These are phyloP conservation scores for Russula abietina DNA, from an alignment of 768 basidiomycete genomes.

Conservation along the genomic window DNA sequence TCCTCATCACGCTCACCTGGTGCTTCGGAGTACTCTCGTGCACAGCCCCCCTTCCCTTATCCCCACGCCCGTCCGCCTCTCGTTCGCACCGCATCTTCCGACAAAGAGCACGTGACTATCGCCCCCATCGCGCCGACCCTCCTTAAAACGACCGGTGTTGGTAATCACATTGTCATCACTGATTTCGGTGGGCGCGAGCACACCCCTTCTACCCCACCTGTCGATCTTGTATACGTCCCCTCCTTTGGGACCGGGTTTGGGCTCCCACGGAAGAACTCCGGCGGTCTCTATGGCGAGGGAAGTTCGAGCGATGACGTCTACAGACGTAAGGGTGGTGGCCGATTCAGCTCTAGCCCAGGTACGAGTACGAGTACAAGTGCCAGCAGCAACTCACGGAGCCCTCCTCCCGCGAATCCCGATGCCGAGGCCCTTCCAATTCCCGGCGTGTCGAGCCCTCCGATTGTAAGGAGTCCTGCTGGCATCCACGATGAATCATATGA, in stretches of 20 bases:
- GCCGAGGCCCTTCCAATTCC: conserved; percentile 19
- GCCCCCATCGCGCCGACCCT: conserved; percentile 74
- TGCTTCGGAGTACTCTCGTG: conserved; percentile 19
- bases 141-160: conserved; percentile 68
- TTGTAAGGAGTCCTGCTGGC: conserved; percentile 9
- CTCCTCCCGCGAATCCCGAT: conserved; percentile 19
- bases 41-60: conserved; percentile 24
- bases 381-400: conserved; percentile 18
- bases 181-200: conserved; percentile 28
- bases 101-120: conserved; percentile 59
- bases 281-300: conserved; percentile 23
- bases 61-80: conserved; percentile 30
- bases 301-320: conserved; percentile 32
- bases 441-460: conserved; percentile 11
- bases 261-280: conserved; percentile 25
- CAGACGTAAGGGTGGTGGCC: conserved; percentile 34
- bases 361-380: conserved; percentile 22
- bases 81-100: conserved; percentile 31
- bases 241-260: conserved; percentile 33
- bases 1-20: conserved; percentile 34
- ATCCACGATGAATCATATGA: conserved; percentile 16
- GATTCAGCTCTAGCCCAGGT: conserved; percentile 34
- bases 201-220: conserved; percentile 36
- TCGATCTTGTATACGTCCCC: conserved; percentile 70
- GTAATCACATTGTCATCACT: conserved; percentile 34